These are phyloP conservation scores for Coprinopsis marcescibilis DNA, from an alignment of 768 basidiomycete genomes.

Conservation along the genomic window DNA sequence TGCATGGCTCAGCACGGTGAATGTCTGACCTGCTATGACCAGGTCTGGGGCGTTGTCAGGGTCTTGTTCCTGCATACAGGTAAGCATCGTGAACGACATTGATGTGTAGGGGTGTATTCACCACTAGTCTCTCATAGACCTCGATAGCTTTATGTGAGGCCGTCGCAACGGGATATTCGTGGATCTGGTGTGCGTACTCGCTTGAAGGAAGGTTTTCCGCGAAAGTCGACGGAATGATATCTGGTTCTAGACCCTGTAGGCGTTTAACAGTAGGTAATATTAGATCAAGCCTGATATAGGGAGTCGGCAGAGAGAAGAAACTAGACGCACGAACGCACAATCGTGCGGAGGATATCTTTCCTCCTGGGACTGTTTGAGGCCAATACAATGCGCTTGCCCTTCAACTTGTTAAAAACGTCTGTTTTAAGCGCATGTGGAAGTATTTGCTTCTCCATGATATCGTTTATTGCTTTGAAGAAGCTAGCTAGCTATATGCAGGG, in stretches of 20 bases:
- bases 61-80: conserved; percentile 45
- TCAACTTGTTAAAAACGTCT: conserved; percentile 57
- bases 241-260: conserved; percentile 37
- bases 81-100: conserved; percentile 71
- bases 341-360: conserved; percentile 72
- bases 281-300: too few relatives aligned
- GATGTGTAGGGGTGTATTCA: conserved; percentile 13
- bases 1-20: background rate
- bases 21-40: conserved; percentile 70
- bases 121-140: conserved; percentile 33
- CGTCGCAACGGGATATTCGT: conserved; percentile 36
- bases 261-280: too few relatives aligned
- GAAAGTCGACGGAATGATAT: conserved; percentile 50
- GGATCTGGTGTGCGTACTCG: conserved; percentile 52
- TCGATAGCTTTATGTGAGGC: conserved; percentile 32
- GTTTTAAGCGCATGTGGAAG: conserved; percentile 60
- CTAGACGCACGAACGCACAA: conserved; percentile 44
- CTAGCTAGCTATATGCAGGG: too few relatives aligned
- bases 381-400: conserved; percentile 72
- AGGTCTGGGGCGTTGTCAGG: conserved; percentile 33
- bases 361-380: conserved; percentile 86
- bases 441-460: conserved; percentile 37
- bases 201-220: conserved; percentile 66
- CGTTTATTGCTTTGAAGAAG: background rate
- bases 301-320: background rate